A percentile compares a stretch with the other conserved stretches of the same genome.
Evolutionary conservation across 768 basidiomycete species (phyloP).

Genomic region (Kwoniella botswanensis): DNA sequence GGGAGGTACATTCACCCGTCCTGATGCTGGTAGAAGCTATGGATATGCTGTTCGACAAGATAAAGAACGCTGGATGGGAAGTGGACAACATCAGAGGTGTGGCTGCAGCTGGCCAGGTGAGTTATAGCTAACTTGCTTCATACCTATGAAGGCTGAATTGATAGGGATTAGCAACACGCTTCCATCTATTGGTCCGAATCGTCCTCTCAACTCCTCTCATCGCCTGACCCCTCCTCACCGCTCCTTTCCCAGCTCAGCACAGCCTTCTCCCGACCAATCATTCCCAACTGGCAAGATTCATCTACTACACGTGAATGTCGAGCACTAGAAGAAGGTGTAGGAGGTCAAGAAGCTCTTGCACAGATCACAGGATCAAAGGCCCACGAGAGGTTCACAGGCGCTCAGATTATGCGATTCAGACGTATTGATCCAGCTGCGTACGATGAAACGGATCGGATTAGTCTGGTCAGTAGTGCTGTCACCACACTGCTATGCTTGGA

Average conservation of each 20-base stretch:
- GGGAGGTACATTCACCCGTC: slow-evolving; percentile 80
- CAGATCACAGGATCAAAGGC: slow-evolving; percentile 80
- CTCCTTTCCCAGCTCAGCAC: slow-evolving; percentile 68
- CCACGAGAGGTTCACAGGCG: slow-evolving; percentile 85
- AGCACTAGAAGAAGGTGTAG: slow-evolving; percentile 69
- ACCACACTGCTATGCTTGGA: slow-evolving; percentile 73
- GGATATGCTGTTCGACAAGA: slow-evolving; percentile 70
- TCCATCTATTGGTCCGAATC: slow-evolving; percentile 78
- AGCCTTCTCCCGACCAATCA: slow-evolving; percentile 71
- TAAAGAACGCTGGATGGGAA: slow-evolving; percentile 46
- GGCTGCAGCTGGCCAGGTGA: slow-evolving; percentile 45
- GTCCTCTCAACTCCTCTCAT: slow-evolving; percentile 64
- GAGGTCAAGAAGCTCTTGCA: slow-evolving; percentile 73
- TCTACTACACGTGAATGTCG: slow-evolving; percentile 78
- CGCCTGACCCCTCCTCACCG: slow-evolving; percentile 64
- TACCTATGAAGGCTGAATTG: slow-evolving; percentile 47
- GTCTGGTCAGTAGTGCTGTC: slow-evolving; percentile 80
- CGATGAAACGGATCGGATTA: slow-evolving; percentile 69
- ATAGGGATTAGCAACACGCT: slow-evolving; percentile 63
- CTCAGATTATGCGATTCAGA: slow-evolving; percentile 77
- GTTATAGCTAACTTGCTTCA: slow-evolving; percentile 57
- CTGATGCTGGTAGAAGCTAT: slow-evolving; percentile 84
- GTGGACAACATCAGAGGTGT: slow-evolving; percentile 36
- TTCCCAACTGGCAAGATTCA: slow-evolving; percentile 91
- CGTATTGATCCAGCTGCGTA: slow-evolving; percentile 57